A percentile compares a stretch with the other conserved stretches of the same genome.
Conservation (phyloP, 2,329 filamentous ascomycete genomes). For the Pleoardoris graminearum region DNA sequence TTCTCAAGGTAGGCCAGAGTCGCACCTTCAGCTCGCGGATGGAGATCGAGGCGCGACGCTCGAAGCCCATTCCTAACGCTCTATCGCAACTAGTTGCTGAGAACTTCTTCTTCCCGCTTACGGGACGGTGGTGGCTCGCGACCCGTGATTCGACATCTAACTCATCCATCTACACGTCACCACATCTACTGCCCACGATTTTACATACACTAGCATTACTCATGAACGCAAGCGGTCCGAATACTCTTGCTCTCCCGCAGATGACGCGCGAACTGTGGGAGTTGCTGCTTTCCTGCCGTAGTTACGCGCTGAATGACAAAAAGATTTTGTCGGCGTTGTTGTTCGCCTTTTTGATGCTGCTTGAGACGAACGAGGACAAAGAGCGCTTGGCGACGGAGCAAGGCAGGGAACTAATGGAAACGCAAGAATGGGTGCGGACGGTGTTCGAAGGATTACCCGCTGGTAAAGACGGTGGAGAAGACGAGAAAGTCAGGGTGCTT, state of each 20-base stretch:
- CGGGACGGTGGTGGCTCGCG: constrained; percentile 74
- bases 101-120: constrained; percentile 85
- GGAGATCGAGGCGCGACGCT: constrained; percentile 63
- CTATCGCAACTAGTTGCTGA: constrained; percentile 75
- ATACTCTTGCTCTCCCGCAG: constrained; percentile 72
- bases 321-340: constrained; percentile 73
- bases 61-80: constrained; percentile 70
- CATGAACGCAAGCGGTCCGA: constrained; percentile 79
- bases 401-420: constrained; percentile 78
- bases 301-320: constrained; percentile 62
- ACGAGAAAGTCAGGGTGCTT: constrained; percentile 77
- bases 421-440: constrained; percentile 78
- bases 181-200: constrained; percentile 76
- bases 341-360: constrained; percentile 74
- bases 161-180: constrained; percentile 68
- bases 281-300: constrained; percentile 66
- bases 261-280: constrained; percentile 85
- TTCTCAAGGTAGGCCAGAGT: constrained; percentile 68
- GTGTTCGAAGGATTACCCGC: constrained; percentile 64
- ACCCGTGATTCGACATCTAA: constrained; percentile 51
- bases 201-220: constrained; percentile 84
- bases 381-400: constrained; percentile 72
- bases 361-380: constrained; percentile 81
- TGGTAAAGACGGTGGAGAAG: constrained; percentile 59
- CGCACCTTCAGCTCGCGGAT: constrained; percentile 84